Evolutionary conservation across 345 rosid genomes (phyloP).

Genomic region (Arabidopsis suecica): DNA sequence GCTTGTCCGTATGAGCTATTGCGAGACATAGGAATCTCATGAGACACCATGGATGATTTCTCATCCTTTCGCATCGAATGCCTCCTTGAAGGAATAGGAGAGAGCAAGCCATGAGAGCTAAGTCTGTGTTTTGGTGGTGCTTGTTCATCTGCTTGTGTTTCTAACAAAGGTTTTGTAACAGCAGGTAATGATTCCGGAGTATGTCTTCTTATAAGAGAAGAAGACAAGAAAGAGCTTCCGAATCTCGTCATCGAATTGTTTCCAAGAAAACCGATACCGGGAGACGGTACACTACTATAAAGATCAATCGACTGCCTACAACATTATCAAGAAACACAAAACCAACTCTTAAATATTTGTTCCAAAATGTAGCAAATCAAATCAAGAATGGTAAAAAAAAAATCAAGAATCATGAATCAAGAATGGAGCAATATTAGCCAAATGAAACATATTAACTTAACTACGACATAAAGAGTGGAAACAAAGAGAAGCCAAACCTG

Average conservation of each 20-base stretch:
- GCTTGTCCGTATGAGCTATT: constrained; percentile 88
- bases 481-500: constrained; percentile 53
- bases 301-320: constrained; percentile 92
- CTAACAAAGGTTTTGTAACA: constrained; percentile 59
- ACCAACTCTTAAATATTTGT: neutral
- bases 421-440: neutral
- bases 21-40: constrained; percentile 66
- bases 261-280: constrained; percentile 68
- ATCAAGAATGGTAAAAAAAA: neutral
- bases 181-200: constrained; percentile 68
- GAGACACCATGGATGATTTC: constrained; percentile 55
- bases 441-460: neutral
- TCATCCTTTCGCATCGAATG: constrained; percentile 45
- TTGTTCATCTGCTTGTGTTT: constrained; percentile 47
- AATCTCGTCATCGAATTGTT: constrained; percentile 67
- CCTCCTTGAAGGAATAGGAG: constrained; percentile 55
- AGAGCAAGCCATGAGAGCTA: constrained; percentile 59
- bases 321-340: constrained; percentile 33
- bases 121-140: constrained; percentile 51
- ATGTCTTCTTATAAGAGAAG: constrained; percentile 66
- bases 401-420: neutral
- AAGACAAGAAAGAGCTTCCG: constrained; percentile 74
- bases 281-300: constrained; percentile 90
- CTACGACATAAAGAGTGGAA: neutral
- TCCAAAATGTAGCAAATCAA: neutral